Percentiles rank a stretch among this genome's conserved stretches.
These are phyloP conservation scores for Eucalyptus polybractea DNA, from an alignment of 345 rosid species.

Conservation along the genomic window DNA sequence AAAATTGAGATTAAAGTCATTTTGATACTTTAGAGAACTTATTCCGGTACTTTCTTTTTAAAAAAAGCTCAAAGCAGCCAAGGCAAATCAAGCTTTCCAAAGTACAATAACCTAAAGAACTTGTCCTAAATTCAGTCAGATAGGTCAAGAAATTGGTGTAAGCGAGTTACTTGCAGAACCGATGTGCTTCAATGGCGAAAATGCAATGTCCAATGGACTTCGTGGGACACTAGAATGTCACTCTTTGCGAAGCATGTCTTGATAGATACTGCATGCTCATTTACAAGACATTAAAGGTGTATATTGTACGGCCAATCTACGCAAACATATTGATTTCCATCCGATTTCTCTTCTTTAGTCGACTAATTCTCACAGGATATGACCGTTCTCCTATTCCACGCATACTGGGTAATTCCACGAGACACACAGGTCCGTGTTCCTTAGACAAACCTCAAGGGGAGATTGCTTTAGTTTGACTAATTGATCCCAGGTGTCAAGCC, in stretches of 20 bases:
- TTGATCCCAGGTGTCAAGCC: background rate
- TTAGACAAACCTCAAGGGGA: background rate
- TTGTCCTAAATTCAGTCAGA: background rate
- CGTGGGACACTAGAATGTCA: background rate
- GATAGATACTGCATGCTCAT: background rate
- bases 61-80: background rate
- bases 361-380: background rate
- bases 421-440: background rate
- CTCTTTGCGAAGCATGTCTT: background rate
- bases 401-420: background rate
- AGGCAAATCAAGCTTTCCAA: background rate
- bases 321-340: background rate
- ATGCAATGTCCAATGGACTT: background rate
- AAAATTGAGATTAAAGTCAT: background rate
- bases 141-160: background rate
- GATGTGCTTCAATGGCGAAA: background rate
- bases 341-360: background rate
- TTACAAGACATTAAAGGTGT: background rate
- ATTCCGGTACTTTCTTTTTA: background rate
- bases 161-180: background rate
- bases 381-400: background rate
- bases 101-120: background rate
- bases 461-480: background rate
- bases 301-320: background rate
- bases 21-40: background rate